A percentile compares a stretch with the other conserved stretches of the same genome.
Conservation (phyloP, 2,329 filamentous ascomycete species). For the Didymella arachidicola region DNA sequence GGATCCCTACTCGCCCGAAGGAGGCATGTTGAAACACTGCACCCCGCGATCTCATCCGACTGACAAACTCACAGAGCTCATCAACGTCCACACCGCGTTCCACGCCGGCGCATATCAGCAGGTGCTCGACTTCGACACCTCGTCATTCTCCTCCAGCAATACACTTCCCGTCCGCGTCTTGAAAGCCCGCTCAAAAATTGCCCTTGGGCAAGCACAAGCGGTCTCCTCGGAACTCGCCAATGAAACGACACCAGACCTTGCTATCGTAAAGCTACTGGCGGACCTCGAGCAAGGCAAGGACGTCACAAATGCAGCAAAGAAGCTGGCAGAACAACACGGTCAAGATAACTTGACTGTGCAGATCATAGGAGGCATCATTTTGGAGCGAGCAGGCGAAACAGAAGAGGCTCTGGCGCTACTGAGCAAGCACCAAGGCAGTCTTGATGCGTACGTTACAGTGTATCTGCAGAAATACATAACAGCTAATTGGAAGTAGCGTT, state of each 20-base stretch:
- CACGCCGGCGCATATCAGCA: constrained; percentile 83
- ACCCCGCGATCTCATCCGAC: too few species aligned
- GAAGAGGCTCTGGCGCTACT: constrained; percentile 85
- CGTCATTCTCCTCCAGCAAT: constrained; percentile 80
- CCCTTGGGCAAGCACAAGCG: constrained; percentile 77
- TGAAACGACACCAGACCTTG: constrained; percentile 72
- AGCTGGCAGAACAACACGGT: constrained; percentile 69
- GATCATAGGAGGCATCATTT: constrained; percentile 79
- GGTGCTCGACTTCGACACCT: constrained; percentile 85
- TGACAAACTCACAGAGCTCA: constrained; percentile 60
- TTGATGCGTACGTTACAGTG: constrained; percentile 67
- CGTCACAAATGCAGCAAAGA: constrained; percentile 68
- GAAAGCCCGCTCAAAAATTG: constrained; percentile 81
- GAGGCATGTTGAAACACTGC: constrained; percentile 54
- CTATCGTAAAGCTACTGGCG: constrained; percentile 79
- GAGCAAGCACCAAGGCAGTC: constrained; percentile 81
- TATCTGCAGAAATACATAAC: background rate
- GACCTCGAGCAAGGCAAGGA: constrained; percentile 60
- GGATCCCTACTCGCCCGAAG: constrained; percentile 70
- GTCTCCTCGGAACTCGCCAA: constrained; percentile 73
- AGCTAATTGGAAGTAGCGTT: constrained; percentile 63
- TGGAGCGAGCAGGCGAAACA: constrained; percentile 80
- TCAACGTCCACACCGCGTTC: constrained; percentile 72
- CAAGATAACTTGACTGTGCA: constrained; percentile 81
- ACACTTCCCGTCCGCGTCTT: constrained; percentile 78